Evolutionary conservation across 2,329 filamentous ascomycete genomes (phyloP).

Genomic region (Neofusicoccum ribis): DNA sequence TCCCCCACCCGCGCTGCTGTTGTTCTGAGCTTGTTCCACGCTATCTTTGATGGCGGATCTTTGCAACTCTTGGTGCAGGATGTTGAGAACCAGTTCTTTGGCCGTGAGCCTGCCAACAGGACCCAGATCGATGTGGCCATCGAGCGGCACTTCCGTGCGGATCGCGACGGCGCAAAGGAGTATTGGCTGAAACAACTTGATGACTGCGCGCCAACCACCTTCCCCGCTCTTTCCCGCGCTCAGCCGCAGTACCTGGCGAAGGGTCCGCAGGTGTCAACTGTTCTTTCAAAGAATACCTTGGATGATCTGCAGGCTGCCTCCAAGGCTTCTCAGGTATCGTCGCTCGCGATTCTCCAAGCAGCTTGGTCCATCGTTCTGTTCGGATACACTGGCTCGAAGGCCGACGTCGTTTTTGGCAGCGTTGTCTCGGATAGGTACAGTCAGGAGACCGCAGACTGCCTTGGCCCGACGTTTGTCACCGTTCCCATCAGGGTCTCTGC

Average conservation of each 20-base stretch:
- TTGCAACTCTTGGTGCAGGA: conserved; percentile 68
- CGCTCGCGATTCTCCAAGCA: conserved; percentile 14
- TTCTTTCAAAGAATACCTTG: neutral
- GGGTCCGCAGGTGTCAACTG: conserved; percentile 4
- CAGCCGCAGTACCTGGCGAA: conserved; percentile 1
- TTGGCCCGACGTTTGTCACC: conserved; percentile 16
- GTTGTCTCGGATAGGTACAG: conserved; percentile 18
- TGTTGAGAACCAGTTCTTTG: conserved; percentile 58
- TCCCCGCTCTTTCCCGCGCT: conserved; percentile 29
- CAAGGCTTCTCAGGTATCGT: conserved; percentile 9
- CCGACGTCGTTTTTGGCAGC: conserved; percentile 18
- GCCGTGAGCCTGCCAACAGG: conserved; percentile 46
- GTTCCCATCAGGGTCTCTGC: conserved; percentile 17
- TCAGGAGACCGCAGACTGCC: conserved; percentile 15
- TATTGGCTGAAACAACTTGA: conserved; percentile 65
- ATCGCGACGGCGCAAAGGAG: conserved; percentile 49
- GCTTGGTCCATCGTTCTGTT: conserved; percentile 17
- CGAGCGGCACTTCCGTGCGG: conserved; percentile 50
- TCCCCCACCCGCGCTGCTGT: conserved; percentile 32
- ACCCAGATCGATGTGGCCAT: conserved; percentile 64
- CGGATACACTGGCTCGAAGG: conserved; percentile 13
- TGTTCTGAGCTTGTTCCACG: conserved; percentile 65
- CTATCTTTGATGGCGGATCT: conserved; percentile 77
- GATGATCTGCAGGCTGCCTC: conserved; percentile 8
- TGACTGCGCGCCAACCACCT: conserved; percentile 46